Percentiles rank a stretch among this genome's conserved stretches.
Evolutionary conservation across 2,329 filamentous ascomycete species (phyloP).

Genomic region (Cytospora schulzeri): DNA sequence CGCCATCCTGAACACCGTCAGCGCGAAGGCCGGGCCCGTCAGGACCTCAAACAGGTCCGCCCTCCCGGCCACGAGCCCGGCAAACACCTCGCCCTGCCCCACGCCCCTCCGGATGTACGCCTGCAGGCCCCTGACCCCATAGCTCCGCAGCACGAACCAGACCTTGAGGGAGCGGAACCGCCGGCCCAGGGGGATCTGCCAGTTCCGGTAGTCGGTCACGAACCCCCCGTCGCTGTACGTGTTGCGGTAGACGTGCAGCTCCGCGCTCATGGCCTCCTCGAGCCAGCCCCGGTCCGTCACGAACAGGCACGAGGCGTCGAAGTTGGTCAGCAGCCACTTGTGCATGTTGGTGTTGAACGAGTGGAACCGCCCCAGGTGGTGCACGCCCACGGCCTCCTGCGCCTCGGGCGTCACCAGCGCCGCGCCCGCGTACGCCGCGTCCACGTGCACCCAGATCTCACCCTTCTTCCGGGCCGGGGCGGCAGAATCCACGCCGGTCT

Average conservation of each 20-base stretch:
- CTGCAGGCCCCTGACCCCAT: conserved; percentile 72
- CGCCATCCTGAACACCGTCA: conserved; percentile 74
- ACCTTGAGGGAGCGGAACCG: conserved; percentile 89
- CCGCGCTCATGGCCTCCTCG: conserved; percentile 74
- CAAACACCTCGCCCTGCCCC: conserved; percentile 69
- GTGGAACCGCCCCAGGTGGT: conserved; percentile 72
- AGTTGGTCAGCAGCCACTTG: conserved; percentile 96
- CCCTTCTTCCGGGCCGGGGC: conserved; percentile 34
- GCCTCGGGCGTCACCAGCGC: conserved; percentile 82
- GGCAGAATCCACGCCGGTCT: background rate
- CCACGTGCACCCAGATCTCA: conserved; percentile 87
- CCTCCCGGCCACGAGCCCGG: conserved; percentile 57
- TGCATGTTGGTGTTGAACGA: conserved; percentile 96
- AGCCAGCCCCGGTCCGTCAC: conserved; percentile 75
- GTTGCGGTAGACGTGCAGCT: conserved; percentile 69
- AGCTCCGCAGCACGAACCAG: conserved; percentile 89
- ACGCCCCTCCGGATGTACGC: conserved; percentile 73
- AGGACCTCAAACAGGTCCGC: conserved; percentile 76
- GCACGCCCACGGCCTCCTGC: conserved; percentile 47
- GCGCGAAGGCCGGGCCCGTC: conserved; percentile 72
- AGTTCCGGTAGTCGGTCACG: conserved; percentile 94
- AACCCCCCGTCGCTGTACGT: conserved; percentile 76
- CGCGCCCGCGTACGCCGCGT: conserved; percentile 89
- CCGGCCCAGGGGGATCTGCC: conserved; percentile 91
- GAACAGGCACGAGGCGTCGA: conserved; percentile 81